Evolutionary conservation across 768 basidiomycete species (phyloP), one percentile per base, ranked within the genome.

Genomic region (Infundibulicybe gibba): DNA sequence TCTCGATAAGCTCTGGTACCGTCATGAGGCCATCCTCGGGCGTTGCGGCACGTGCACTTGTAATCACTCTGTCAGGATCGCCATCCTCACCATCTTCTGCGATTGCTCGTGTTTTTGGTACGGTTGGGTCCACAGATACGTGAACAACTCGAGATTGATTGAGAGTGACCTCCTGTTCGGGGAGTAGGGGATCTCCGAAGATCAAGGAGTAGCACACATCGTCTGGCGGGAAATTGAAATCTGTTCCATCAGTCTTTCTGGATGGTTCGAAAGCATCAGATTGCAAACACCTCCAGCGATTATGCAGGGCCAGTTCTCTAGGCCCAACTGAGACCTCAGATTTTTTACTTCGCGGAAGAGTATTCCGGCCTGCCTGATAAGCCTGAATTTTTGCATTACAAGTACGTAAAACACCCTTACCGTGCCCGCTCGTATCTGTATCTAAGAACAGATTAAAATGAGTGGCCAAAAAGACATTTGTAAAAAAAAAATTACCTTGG

Each of bases 221-320:
- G 51, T 75, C 75, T 0, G 95, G 95, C 12, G 81, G 65, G 45
- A 90, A 90, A 63, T 97, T 98, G 68, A 97, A 93, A 64, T 98
- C 94, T 94, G 45, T 6, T 37, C 14, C 31, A 25, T 43, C 19
- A 48, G 39, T 17, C 31, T 51, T 41, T 38, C 14, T 35, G n/a
- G 34, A 49, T 11, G 19, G 6, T 17, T 32, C 20, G 14, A 12
- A 42, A 42, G 2, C 19, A 15, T 33, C 11, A 21, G 9, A 14
- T 21, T 41, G 11, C n/a, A 57, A 66, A 56, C 60, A 90, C 94
- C 94, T 61, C 94, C 94, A 0, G 87, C 81, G 33, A 97, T 69
- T 47, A 94, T 69, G 47, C 84, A 85, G 0, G 93, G 87, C 92
- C 92, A 95, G 39, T 72, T 50, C 1, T 62, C 58, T 35, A 67